A percentile compares a stretch with the other conserved stretches of the same genome.
Evolutionary conservation across 805 yeast species (phyloP).

Genomic region (Metschnikowia lochheadii): DNA sequence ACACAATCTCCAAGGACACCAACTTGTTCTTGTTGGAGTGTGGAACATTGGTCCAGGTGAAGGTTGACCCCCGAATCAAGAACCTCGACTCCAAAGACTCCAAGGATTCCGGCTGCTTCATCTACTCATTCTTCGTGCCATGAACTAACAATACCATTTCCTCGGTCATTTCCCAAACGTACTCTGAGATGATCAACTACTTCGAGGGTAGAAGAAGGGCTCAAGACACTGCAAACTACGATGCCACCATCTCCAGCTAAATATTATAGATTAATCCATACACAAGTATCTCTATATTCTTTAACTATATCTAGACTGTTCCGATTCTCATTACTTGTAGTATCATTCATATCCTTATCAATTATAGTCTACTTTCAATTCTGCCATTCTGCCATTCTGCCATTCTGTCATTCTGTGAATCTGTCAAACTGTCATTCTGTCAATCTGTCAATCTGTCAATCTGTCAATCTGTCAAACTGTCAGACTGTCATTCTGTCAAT

Average conservation of each 20-base stretch:
- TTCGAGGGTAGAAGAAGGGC: constrained; percentile 91
- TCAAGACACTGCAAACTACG: constrained; percentile 70
- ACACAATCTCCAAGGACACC: constrained; percentile 45
- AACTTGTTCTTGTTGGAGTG: constrained; percentile 63
- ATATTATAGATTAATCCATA: not conserved
- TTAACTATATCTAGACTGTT: too few species aligned
- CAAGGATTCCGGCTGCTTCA: constrained; percentile 80
- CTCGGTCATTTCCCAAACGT: constrained; percentile 81
- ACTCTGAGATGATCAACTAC: constrained; percentile 88
- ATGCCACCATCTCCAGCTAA: constrained; percentile 28
- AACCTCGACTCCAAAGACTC: constrained; percentile 56
- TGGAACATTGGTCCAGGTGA: constrained; percentile 88
- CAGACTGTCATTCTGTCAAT: too few species aligned
- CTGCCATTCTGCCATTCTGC: too few species aligned
- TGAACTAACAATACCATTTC: constrained; percentile 48
- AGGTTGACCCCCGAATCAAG: constrained; percentile 78
- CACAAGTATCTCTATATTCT: too few species aligned
- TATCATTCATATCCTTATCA: not conserved
- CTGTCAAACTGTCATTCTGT: too few species aligned
- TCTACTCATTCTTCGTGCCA: constrained; percentile 85
- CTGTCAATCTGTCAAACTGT: too few species aligned
- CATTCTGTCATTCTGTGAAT: too few species aligned
- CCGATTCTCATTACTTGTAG: too few species aligned
- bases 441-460: too few species aligned
- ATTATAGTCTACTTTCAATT: not conserved